Conservation (phyloP, 1,284 basidiomycete species). For the Hemileccinum hortonii region DNA sequence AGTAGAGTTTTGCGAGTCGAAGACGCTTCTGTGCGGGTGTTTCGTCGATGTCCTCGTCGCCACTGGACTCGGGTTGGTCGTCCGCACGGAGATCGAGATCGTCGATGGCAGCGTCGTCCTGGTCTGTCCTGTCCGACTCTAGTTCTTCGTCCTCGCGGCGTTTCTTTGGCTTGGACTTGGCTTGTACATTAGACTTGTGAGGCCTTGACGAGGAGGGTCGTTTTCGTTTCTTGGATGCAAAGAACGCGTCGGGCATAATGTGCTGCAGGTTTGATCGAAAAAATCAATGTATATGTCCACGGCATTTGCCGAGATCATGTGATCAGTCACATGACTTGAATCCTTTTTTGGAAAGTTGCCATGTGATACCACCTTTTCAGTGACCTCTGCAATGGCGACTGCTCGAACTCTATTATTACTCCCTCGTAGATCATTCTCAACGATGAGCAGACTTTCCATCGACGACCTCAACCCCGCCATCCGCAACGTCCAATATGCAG, state of each 20-base stretch:
- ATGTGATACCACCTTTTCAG: neutral
- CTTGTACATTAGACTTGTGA: constrained; percentile 25
- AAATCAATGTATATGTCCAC: constrained; percentile 16
- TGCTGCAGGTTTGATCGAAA: constrained; percentile 17
- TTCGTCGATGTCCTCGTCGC: constrained; percentile 83
- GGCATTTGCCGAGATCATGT: constrained; percentile 22
- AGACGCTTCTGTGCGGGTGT: constrained; percentile 94
- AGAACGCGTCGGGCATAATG: constrained; percentile 83
- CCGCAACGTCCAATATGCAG: constrained; percentile 91
- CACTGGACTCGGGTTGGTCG: constrained; percentile 57
- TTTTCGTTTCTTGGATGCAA: constrained; percentile 71
- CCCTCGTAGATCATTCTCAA: constrained; percentile 11
- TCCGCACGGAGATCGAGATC: constrained; percentile 76
- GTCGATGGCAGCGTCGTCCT: constrained; percentile 64
- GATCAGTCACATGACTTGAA: constrained; percentile 7
- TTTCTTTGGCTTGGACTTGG: constrained; percentile 34
- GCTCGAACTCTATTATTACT: neutral
- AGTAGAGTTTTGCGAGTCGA: constrained; percentile 86
- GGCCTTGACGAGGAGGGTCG: constrained; percentile 39
- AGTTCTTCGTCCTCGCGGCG: constrained; percentile 67
- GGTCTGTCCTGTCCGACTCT: constrained; percentile 60
- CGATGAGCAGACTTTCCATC: constrained; percentile 59
- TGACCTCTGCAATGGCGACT: constrained; percentile 11
- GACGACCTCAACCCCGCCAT: constrained; percentile 82
- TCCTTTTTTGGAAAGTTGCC: constrained; percentile 6